Evolutionary conservation across 371 early-diverging fungal genomes (phyloP).

Genomic region (Vairimorpha apis): DNA sequence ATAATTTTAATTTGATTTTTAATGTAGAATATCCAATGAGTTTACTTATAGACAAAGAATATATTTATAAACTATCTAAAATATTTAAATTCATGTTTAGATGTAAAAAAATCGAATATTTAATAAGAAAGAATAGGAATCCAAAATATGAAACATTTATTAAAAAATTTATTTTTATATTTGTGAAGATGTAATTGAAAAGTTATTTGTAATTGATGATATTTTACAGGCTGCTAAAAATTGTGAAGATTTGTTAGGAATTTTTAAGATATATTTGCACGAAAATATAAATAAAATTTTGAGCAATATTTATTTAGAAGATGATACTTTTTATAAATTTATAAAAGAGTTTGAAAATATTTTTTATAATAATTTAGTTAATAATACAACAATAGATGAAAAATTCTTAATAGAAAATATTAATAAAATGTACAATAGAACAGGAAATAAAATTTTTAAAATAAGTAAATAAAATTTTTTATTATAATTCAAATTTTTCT

Average conservation of each 20-base stretch:
- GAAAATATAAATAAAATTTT: background rate
- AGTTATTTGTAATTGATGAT: background rate
- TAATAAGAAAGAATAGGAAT: constrained; percentile 12
- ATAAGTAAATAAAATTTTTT: too few species aligned
- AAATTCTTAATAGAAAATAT: background rate
- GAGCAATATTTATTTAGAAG: background rate
- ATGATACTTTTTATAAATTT: background rate
- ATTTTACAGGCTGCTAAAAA: too few species aligned
- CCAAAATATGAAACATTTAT: constrained; percentile 21
- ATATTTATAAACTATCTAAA: constrained; percentile 33
- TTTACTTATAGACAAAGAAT: constrained; percentile 34
- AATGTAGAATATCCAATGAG: constrained; percentile 39
- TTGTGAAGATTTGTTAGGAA: too few species aligned
- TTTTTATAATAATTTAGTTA: background rate
- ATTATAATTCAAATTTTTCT: too few species aligned
- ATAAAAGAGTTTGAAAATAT: background rate
- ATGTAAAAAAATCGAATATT: constrained; percentile 47
- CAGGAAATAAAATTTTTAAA: background rate
- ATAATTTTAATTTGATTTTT: constrained; percentile 43
- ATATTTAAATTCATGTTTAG: constrained; percentile 60
- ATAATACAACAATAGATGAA: background rate
- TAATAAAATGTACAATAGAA: background rate
- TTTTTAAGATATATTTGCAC: too few species aligned
- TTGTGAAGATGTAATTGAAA: constrained; percentile 40
- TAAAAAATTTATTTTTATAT: constrained; percentile 40